Evolutionary conservation across 169 alveolate genomes (phyloP), one percentile per base, ranked within the genome.

Genomic region (Pseudocohnilembus persalinus): DNA sequence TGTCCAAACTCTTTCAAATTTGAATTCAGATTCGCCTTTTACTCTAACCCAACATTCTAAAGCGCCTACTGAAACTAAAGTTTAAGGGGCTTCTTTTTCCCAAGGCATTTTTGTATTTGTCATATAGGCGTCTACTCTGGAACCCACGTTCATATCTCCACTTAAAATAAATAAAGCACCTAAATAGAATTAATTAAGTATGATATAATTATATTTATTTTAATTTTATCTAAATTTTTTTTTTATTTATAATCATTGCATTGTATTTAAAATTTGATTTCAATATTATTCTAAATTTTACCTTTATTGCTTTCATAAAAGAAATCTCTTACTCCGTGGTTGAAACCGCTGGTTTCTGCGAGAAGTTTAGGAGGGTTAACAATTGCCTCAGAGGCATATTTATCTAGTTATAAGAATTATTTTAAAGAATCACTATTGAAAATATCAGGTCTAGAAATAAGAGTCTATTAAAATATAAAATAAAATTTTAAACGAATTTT

Each of bases 141-240:
- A 90, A 28, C 96, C 94, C 28, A 94, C 90, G 73, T 94, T 92
- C 97, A 94, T 94, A 84, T 94, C 97, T 32, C 94, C 87, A 29
- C 93, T 86, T 0, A 94, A 92, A 1, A 92, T 88, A 77, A 94
- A 94, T 33, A 92, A 82, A 11, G 92, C 77, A 72, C 90, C 93
- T 77, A 83, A n/a, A n/a, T n/a, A n/a, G n/a, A n/a, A n/a, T n/a
- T n/a, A n/a, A n/a, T n/a, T n/a, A n/a, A n/a, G n/a, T n/a, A n/a
- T n/a, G n/a, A n/a, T n/a, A n/a, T n/a, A n/a, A n/a, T n/a, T n/a
- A n/a, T n/a, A n/a, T n/a, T n/a, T n/a, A n/a, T n/a, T 83, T n/a
- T 33, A 29, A 72, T 82, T 24, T 64, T n/a, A 0, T 31, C 29
- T 4, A 31, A 30, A 29, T 29, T 26, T 34, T 64, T 63, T 63